Evolutionary conservation across 2,329 filamentous ascomycete species (phyloP), one percentile per base, ranked within the genome.

Genomic region (Cyclaneusma minus): DNA sequence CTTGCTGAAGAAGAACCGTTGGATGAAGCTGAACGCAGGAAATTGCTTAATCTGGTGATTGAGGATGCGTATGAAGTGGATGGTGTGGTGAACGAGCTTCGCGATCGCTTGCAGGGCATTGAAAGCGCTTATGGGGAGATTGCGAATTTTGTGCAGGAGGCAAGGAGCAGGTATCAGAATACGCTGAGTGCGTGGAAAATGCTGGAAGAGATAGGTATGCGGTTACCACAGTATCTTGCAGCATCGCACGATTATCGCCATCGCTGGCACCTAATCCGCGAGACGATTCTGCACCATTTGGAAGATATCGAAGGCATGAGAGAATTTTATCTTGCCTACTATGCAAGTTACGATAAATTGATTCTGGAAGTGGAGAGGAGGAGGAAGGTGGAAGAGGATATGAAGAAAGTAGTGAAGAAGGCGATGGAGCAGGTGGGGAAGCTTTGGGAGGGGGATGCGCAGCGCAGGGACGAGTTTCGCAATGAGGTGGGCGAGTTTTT

Each of bases 271-370:
- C 69, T 76, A 32, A 82, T 92, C 37, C 73, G 75, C 36, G 64
- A 68, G 4, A 63, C 62, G 11, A 79, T 95, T 13, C 60, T 64
- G 18, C 60, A 55, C 10, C 78, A 73, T 39, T 67, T 93, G 21
- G 57, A 64, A 7, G 82, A 92, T 42, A 76, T 95, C 50, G 71
- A 77, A 27, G 68, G 70, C 13, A 67, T 94, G 41, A 64, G 72
- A 7, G 60, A 68, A n/a, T 82, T 94, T 41, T 95, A 94, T 50
- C 78, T 87, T 33, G 74, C 77, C 11, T 98, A 95, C 42, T 63
- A 80, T 12, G 66, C 71, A 27, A 82, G 84, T 0, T 95, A 98
- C 44, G 78, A 83, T 38, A 73, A 76, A 12, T 58, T 98, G 8
- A 64, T 94, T 13, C 63, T 92, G 2, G 89, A 98, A 49, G 76